These are phyloP conservation scores for Sporopachydermia quercuum DNA, from an alignment of 805 yeast genomes.

Conservation along the genomic window DNA sequence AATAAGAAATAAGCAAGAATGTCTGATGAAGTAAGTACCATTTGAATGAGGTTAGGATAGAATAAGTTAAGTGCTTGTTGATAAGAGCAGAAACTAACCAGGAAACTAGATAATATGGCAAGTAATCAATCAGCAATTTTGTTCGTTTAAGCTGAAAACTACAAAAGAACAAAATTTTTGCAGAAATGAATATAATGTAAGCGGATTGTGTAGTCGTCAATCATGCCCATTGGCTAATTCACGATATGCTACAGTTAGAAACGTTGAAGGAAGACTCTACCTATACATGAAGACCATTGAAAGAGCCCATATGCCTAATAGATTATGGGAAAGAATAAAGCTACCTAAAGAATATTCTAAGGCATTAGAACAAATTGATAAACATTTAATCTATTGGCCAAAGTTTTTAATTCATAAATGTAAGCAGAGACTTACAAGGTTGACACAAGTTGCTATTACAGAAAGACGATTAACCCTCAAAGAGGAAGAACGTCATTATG, in stretches of 20 bases:
- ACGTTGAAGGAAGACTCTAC: conserved; percentile 63
- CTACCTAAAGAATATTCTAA: conserved; percentile 77
- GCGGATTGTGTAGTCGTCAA: conserved; percentile 79
- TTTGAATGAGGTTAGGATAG: too few relatives aligned
- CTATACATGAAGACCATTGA: conserved; percentile 95
- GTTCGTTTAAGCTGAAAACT: conserved; percentile 85
- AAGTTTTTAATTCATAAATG: conserved; percentile 82
- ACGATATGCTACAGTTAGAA: conserved; percentile 76
- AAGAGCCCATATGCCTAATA: conserved; percentile 89
- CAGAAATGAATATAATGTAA: conserved; percentile 85
- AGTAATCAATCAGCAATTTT: conserved; percentile 87
- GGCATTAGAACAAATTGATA: conserved; percentile 82
- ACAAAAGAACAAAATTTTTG: conserved; percentile 86
- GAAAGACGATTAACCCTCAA: conserved; percentile 85
- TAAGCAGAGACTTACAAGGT: conserved; percentile 87
- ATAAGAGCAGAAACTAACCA: too few relatives aligned
- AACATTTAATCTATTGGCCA: conserved; percentile 83
- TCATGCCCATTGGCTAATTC: conserved; percentile 96
- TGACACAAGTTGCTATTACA: conserved; percentile 90
- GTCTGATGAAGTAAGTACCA: too few relatives aligned
- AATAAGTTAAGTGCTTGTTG: too few relatives aligned
- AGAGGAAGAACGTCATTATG: conserved; percentile 86
- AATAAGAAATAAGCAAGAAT: too few relatives aligned
- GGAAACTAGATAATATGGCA: conserved; percentile 98
- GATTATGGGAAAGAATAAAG: conserved; percentile 89